A percentile compares a stretch with the other conserved stretches of the same genome.
phyloP scores from a whole-genome alignment of 352 stramenopile genomes.

The Phytophthora quininea region DNA sequence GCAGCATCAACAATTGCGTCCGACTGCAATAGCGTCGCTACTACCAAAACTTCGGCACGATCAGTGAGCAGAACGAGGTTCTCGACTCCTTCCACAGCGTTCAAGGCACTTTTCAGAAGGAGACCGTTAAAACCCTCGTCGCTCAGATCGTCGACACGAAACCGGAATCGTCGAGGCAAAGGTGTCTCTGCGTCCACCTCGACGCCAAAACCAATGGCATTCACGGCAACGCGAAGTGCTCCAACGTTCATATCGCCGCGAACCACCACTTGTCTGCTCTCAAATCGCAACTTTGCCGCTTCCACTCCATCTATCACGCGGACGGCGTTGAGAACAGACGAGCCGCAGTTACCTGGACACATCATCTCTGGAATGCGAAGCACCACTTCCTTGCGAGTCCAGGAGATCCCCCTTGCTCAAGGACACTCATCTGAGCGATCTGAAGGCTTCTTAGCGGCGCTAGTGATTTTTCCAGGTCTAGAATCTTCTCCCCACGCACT shows the following conservation, averaged over 20 bases:
- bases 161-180: conserved; percentile 56
- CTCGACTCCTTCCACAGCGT: conserved; percentile 69
- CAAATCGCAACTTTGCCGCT: conserved; percentile 59
- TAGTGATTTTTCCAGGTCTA: conserved; percentile 35
- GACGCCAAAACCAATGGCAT: conserved; percentile 69
- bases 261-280: conserved; percentile 60
- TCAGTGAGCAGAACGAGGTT: conserved; percentile 62
- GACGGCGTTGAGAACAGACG: conserved; percentile 70
- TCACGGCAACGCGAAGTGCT: conserved; percentile 47
- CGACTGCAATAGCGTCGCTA: conserved; percentile 55
- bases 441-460: conserved; percentile 28
- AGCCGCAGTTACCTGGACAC: conserved; percentile 78
- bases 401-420: conserved; percentile 47
- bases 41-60: conserved; percentile 60
- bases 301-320: conserved; percentile 51
- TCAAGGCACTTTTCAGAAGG: conserved; percentile 34
- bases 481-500: conserved; percentile 35
- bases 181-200: conserved; percentile 42
- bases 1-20: conserved; percentile 45
- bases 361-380: conserved; percentile 81
- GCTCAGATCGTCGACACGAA: conserved; percentile 53
- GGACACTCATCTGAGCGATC: conserved; percentile 38
- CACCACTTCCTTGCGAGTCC: conserved; percentile 69
- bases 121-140: conserved; percentile 33
- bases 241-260: conserved; percentile 52